A percentile compares a stretch with the other conserved stretches of the same genome.
Evolutionary conservation across 345 rosid genomes (phyloP).

Genomic region (Mercurialis annua): DNA sequence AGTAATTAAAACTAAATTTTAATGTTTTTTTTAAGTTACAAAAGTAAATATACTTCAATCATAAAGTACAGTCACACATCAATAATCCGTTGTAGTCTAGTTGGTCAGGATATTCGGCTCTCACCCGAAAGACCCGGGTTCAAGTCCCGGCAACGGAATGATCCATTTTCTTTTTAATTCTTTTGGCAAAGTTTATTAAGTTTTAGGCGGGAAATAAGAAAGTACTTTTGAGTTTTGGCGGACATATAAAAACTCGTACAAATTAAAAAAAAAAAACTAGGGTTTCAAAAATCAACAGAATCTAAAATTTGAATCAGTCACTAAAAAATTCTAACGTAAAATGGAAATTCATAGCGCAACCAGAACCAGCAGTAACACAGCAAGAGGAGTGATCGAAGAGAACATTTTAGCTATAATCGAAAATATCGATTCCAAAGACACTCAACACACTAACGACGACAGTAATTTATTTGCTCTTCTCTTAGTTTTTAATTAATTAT

Average conservation of each 20-base stretch:
- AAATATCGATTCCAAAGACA: conserved; percentile 39
- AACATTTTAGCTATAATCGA: conserved; percentile 76
- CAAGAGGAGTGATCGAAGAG: conserved; percentile 51
- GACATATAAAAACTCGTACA: not conserved
- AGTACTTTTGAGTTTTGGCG: not conserved
- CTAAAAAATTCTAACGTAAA: not conserved
- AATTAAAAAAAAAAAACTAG: not conserved
- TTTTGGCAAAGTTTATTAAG: not conserved
- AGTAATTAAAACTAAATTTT: no score
- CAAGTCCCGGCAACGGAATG: conserved; percentile 67
- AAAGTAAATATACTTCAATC: no score
- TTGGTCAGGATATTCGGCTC: conserved; percentile 79
- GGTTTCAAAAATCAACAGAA: not conserved
- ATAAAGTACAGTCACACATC: no score
- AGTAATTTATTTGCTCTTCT: conserved; percentile 28
- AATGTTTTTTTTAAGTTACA: no score
- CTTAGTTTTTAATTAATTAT: not conserved
- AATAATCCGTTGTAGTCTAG: conserved; percentile 46
- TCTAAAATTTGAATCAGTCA: not conserved
- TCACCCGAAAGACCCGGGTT: conserved; percentile 75
- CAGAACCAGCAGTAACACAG: conserved; percentile 16
- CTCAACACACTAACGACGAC: conserved; percentile 62
- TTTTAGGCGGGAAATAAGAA: conserved; percentile 8
- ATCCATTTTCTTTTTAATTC: not conserved
- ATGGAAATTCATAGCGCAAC: no score